A percentile compares a stretch with the other conserved stretches of the same genome.
phyloP scores from a whole-genome alignment of 139 green algal species.

The Micromonas pusilla region DNA sequence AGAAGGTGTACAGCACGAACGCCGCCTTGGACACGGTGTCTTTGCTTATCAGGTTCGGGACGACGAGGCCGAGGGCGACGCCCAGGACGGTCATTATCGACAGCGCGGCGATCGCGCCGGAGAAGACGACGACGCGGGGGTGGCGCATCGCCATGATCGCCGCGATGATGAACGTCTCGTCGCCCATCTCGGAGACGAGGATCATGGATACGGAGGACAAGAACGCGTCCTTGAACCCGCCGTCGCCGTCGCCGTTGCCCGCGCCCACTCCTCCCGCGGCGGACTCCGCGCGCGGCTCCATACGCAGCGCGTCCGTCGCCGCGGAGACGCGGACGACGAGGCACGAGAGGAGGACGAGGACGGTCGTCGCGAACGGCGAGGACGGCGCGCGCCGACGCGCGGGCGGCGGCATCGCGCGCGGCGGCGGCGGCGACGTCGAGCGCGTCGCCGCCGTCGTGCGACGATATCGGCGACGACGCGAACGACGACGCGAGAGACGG shows the following conservation, averaged over 20 bases:
- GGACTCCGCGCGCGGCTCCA: no score
- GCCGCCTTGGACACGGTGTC: slow-evolving; percentile 39
- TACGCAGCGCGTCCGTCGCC: no score
- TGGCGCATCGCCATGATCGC: slow-evolving; percentile 54
- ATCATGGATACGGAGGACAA: slow-evolving; percentile 24
- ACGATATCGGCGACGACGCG: no score
- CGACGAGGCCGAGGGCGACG: slow-evolving; percentile 39
- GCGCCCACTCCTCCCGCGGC: no score
- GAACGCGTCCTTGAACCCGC: slow-evolving; percentile 24
- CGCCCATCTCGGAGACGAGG: slow-evolving; percentile 40
- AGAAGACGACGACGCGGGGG: slow-evolving; percentile 38
- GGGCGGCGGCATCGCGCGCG: no score
- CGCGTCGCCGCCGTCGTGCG: no score
- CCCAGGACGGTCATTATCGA: slow-evolving; percentile 48
- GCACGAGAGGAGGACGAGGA: no score
- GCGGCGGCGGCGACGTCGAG: no score
- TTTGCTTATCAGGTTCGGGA: slow-evolving; percentile 46
- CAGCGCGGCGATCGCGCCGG: slow-evolving; percentile 41
- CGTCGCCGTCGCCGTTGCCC: slow-evolving; percentile 5
- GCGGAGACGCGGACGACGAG: no score
- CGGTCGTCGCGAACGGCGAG: no score
- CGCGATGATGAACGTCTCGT: slow-evolving; percentile 59
- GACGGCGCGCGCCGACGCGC: no score
- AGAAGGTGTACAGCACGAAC: slow-evolving; percentile 51
- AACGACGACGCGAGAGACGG: no score